Conservation (phyloP, 106 monocot genomes). For the Apostasia ramifera region DNA sequence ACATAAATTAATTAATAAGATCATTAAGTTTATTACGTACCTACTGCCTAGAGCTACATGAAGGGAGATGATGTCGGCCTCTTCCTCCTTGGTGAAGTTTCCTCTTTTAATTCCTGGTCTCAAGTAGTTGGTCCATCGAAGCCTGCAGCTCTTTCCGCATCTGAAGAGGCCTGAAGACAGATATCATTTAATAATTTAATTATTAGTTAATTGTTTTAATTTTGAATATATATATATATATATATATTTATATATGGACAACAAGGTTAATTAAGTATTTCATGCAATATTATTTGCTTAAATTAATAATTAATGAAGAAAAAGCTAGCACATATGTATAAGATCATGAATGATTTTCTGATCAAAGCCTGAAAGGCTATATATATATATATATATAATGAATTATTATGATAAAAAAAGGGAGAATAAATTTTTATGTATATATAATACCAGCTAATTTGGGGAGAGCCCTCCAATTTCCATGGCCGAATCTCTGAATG, state of each 20-base stretch:
- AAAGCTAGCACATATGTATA: background rate
- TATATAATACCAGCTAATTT: conserved; percentile 14
- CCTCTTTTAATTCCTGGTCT: conserved; percentile 83
- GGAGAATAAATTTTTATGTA: background rate
- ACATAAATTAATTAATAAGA: too few relatives aligned
- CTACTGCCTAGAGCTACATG: conserved; percentile 71
- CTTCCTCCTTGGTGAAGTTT: conserved; percentile 62
- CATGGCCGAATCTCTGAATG: conserved; percentile 16
- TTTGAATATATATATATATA: too few relatives aligned
- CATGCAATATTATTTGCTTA: background rate
- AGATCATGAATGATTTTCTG: background rate
- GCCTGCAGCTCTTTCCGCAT: conserved; percentile 82
- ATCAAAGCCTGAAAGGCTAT: background rate
- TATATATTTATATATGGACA: background rate
- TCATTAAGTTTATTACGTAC: conserved; percentile 11
- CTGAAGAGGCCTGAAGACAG: conserved; percentile 40
- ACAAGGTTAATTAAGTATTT: background rate
- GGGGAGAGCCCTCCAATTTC: conserved; percentile 29
- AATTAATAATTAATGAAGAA: background rate
- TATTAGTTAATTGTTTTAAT: too few relatives aligned
- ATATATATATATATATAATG: too few relatives aligned
- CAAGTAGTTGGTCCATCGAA: conserved; percentile 86
- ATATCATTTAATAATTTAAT: background rate
- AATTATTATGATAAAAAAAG: too few relatives aligned
- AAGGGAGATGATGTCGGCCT: conserved; percentile 60